Evolutionary conservation across 1,284 basidiomycete genomes (phyloP), one percentile per base, ranked within the genome.

Genomic region (Cryptococcus jaspeensis): DNA sequence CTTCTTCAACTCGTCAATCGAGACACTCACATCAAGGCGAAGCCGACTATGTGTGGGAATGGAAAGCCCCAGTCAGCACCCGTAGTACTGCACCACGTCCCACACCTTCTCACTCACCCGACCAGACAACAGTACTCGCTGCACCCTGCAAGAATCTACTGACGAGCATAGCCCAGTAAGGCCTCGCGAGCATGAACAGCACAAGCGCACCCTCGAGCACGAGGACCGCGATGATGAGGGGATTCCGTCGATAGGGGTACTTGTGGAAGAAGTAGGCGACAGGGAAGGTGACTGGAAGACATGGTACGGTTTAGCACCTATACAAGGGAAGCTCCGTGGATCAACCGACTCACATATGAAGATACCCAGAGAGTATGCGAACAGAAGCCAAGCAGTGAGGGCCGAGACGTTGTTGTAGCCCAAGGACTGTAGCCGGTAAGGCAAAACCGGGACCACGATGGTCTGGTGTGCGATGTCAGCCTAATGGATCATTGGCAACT

Each of bases 151-250:
- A 56, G 16, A 86, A 75, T 20, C 89, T 84, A 16, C 87, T 85
- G 32, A 90, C 41, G 13, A 83, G 83, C 87, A 91, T 89, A 13
- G 87, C 76, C 75, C 84, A 80, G 66, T 85, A 91, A 20, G 79
- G 81, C 2, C 83, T 84, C 0, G 87, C 86, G 58, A 88, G 83
- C 88, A 90, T 90, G 49, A 91, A 81, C 78, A 90, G 80, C 22
- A 90, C 85, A 83, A 16, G 85, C 82, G 58, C 56, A 9, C 40
- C 64, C 50, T 67, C 61, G 13, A 74, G 58, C 9, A 66, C 56
- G 12, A 71, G 13, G 18, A 72, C 62, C 36, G 61, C 88, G 7
- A 80, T 53, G 5, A 90, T 66, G 39, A 91, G 78, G 2, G 87
- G 87, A 1, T 71, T 72, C 49, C 82, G 81, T 47, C 89, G 78